Evolutionary conservation across 495 filamentous ascomycete genomes (phyloP).

Genomic region (Staphylotrichum longicolle): DNA sequence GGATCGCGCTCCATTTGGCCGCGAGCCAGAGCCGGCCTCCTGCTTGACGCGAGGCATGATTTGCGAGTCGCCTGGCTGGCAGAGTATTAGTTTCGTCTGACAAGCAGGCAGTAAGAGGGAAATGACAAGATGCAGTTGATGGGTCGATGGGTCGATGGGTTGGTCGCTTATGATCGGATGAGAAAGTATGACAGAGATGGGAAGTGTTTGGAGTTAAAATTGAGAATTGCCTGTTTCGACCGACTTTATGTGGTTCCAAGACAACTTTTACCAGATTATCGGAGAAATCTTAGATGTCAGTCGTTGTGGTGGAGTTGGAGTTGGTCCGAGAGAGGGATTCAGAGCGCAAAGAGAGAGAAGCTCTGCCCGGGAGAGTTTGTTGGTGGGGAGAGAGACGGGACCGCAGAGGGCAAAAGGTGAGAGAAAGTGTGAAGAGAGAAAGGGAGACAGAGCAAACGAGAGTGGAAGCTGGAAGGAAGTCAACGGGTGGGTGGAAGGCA

Average conservation of each 20-base stretch:
- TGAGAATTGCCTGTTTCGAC: conserved; percentile 3
- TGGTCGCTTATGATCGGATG: too few species aligned
- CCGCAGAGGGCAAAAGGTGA: not conserved
- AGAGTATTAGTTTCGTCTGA: too few species aligned
- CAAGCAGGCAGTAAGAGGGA: too few species aligned
- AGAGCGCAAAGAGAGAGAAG: not conserved
- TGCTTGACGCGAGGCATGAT: conserved; percentile 11
- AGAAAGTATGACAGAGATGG: not conserved
- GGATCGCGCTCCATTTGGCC: not conserved
- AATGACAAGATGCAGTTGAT: too few species aligned
- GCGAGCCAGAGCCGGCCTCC: conserved; percentile 6
- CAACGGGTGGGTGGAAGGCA: not conserved
- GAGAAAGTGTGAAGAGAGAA: not conserved
- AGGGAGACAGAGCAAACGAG: not conserved
- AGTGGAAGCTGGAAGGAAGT: not conserved
- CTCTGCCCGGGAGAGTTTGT: not conserved
- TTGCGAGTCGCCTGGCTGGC: too few species aligned
- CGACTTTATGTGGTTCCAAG: not conserved
- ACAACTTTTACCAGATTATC: not conserved
- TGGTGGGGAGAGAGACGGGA: not conserved
- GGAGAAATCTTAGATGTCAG: not conserved
- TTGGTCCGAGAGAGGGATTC: not conserved
- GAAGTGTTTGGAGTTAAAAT: not conserved
- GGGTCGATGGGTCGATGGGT: too few species aligned
- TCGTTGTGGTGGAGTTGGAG: not conserved